Conservation (phyloP, 768 basidiomycete species). For the Agaricus sinodeliciosus region DNA sequence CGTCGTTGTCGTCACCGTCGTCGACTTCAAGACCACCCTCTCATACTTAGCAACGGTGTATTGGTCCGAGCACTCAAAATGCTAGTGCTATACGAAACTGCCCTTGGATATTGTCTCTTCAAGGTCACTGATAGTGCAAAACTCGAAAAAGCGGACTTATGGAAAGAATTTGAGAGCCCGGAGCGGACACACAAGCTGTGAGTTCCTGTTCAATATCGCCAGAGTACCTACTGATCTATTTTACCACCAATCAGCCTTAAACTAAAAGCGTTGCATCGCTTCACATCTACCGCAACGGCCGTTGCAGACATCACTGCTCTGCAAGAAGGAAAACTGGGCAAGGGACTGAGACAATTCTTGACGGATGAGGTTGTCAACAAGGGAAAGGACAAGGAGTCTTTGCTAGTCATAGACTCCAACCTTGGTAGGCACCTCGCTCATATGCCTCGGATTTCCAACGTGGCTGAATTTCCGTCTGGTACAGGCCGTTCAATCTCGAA, state of each 20-base stretch:
- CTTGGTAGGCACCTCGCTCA: slow-evolving; percentile 54
- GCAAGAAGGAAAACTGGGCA: slow-evolving; percentile 89
- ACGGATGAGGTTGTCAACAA: slow-evolving; percentile 82
- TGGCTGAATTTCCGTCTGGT: slow-evolving; percentile 3
- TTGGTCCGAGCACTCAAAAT: slow-evolving; percentile 38
- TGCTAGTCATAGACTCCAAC: slow-evolving; percentile 85
- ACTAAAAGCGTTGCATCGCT: slow-evolving; percentile 92
- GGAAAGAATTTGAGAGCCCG: slow-evolving; percentile 90
- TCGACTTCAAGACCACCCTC: slow-evolving; percentile 8
- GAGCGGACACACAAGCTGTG: slow-evolving; percentile 91
- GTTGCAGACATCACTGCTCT: slow-evolving; percentile 95
- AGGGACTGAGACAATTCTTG: slow-evolving; percentile 90
- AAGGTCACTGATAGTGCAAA: slow-evolving; percentile 88
- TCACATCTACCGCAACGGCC: slow-evolving; percentile 92
- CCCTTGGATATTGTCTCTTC: slow-evolving; percentile 97
- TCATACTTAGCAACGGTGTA: slow-evolving; percentile 2
- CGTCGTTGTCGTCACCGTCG: slow-evolving; percentile 13
- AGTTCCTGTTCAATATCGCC: slow-evolving; percentile 23
- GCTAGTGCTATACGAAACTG: slow-evolving; percentile 95
- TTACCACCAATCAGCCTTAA: slow-evolving; percentile 56
- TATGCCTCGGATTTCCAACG: not conserved
- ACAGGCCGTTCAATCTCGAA: slow-evolving; percentile 84
- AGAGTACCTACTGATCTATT: slow-evolving; percentile 2
- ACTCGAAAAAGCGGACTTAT: slow-evolving; percentile 77
- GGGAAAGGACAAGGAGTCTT: slow-evolving; percentile 80